Evolutionary conservation across 2,329 filamentous ascomycete genomes (phyloP).

Genomic region (Gnomoniopsis sp.): DNA sequence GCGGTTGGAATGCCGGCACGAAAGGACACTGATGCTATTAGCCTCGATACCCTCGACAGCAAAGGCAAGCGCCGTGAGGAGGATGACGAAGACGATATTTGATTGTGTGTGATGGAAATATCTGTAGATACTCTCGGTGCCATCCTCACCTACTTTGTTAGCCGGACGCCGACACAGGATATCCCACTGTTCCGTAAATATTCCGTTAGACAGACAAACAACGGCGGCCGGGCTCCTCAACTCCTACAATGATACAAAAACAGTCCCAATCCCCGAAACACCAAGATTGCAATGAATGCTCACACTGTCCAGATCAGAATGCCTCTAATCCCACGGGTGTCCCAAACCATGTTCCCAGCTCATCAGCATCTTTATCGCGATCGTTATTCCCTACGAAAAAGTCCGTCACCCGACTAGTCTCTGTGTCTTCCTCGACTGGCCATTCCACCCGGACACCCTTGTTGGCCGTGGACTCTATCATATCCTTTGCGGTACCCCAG

Average conservation of each 20-base stretch:
- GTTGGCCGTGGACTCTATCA: conserved; percentile 73
- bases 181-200: conserved; percentile 11
- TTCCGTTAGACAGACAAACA: conserved; percentile 2
- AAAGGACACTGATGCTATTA: conserved; percentile 46
- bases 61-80: conserved; percentile 49
- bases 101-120: conserved; percentile 10
- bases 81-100: conserved; percentile 56
- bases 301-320: conserved; percentile 51
- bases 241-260: conserved; percentile 1
- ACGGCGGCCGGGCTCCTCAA: conserved; percentile 1
- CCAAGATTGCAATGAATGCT: conserved; percentile 9
- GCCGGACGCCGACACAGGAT: conserved; percentile 10
- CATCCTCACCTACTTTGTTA: background rate
- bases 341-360: conserved; percentile 82
- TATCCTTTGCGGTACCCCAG: conserved; percentile 92
- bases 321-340: conserved; percentile 65
- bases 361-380: conserved; percentile 50
- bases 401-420: conserved; percentile 68
- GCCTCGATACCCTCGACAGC: conserved; percentile 59
- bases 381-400: conserved; percentile 57
- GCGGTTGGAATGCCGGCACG: conserved; percentile 71
- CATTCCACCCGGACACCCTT: conserved; percentile 72
- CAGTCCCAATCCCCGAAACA: background rate
- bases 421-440: conserved; percentile 70
- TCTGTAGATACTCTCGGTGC: conserved; percentile 11